These are phyloP conservation scores for Pseudevernia furfuracea DNA, from an alignment of 495 filamentous ascomycete genomes.

Conservation along the genomic window DNA sequence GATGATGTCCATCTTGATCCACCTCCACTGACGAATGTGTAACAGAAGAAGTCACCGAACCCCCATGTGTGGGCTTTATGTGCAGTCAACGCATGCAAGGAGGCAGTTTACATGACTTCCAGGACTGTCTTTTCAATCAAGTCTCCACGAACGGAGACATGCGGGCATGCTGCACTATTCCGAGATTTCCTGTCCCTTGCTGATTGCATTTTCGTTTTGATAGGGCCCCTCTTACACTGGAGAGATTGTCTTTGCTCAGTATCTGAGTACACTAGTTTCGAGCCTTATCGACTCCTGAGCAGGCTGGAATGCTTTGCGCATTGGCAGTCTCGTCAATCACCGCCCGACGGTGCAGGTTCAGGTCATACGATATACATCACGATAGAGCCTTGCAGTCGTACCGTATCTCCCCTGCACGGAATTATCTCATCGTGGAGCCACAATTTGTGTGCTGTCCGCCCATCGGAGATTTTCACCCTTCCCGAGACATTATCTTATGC, in stretches of 20 bases:
- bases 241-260: slow-evolving; percentile 15
- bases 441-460: slow-evolving; percentile 9
- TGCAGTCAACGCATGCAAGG: slow-evolving; percentile 13
- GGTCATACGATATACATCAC: neutral
- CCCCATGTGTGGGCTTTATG: slow-evolving; percentile 14
- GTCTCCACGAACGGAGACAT: slow-evolving; percentile 16
- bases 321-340: slow-evolving; percentile 11
- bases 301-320: slow-evolving; percentile 7
- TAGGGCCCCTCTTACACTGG: slow-evolving; percentile 11
- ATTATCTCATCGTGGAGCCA: slow-evolving; percentile 11
- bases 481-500: slow-evolving; percentile 10
- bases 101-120: slow-evolving; percentile 12
- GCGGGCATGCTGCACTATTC: slow-evolving; percentile 11
- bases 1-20: slow-evolving; percentile 7
- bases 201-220: slow-evolving; percentile 17
- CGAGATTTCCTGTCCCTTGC: neutral
- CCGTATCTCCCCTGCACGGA: slow-evolving; percentile 13
- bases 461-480: slow-evolving; percentile 8
- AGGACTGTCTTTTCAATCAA: slow-evolving; percentile 10
- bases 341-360: slow-evolving; percentile 9
- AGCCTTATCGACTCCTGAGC: neutral
- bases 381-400: slow-evolving; percentile 12
- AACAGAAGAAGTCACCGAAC: slow-evolving; percentile 13
- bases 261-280: slow-evolving; percentile 8
- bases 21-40: slow-evolving; percentile 14